Percentiles rank a stretch among this genome's conserved stretches.
These are phyloP conservation scores for Diaporthe vexans DNA, from an alignment of 2,329 filamentous ascomycete species.

Conservation along the genomic window DNA sequence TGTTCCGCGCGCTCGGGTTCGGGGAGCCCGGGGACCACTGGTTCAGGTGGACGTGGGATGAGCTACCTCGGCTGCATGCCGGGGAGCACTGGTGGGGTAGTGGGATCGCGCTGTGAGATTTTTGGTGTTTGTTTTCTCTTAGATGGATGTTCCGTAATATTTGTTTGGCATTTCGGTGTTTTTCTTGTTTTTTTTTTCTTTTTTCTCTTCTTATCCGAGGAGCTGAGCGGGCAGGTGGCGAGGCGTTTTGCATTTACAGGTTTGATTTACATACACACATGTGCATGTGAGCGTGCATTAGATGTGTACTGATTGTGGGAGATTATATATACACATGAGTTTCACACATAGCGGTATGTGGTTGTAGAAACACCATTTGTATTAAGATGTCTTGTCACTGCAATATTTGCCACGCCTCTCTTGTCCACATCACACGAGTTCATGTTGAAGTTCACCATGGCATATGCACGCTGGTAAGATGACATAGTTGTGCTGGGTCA, in stretches of 20 bases:
- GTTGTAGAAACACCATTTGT: neutral
- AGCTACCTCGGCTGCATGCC: conserved; percentile 68
- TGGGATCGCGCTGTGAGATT: conserved; percentile 53
- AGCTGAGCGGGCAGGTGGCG: neutral
- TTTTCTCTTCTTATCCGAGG: too few relatives aligned
- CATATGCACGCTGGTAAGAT: too few relatives aligned
- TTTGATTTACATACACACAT: neutral
- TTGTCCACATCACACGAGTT: neutral
- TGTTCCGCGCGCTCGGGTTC: conserved; percentile 75
- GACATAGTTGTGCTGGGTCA: neutral
- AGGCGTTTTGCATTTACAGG: conserved; percentile 9
- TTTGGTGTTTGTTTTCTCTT: neutral
- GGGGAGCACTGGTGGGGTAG: conserved; percentile 74
- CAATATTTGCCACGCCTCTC: too few relatives aligned
- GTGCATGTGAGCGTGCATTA: neutral
- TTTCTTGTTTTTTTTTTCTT: neutral
- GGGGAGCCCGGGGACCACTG: conserved; percentile 72
- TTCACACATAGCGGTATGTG: neutral
- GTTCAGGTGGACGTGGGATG: conserved; percentile 75
- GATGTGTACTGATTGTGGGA: neutral
- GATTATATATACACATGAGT: neutral
- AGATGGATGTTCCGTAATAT: neutral
- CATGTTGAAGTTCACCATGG: neutral
- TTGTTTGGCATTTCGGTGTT: neutral
- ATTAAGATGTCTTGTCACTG: neutral